Percentiles rank a stretch among this genome's conserved stretches.
These are phyloP conservation scores for Fusarium tuaranense DNA, from an alignment of 2,329 filamentous ascomycete species.

Conservation along the genomic window DNA sequence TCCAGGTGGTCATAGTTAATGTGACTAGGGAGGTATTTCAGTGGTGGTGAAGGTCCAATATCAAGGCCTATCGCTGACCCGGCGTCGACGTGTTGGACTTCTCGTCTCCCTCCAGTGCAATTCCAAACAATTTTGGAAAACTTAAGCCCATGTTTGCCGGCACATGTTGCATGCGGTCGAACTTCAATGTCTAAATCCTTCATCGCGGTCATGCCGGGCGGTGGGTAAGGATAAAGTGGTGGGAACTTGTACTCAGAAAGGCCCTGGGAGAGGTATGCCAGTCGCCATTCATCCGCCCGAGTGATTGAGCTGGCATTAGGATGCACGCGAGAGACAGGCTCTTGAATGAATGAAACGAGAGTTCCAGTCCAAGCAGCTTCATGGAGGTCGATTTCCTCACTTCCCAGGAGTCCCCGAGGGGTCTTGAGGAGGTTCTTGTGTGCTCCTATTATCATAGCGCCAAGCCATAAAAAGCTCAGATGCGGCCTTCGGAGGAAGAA, in stretches of 20 bases:
- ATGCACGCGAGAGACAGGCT: background rate
- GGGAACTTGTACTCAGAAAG: background rate
- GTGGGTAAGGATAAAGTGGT: conserved; percentile 6
- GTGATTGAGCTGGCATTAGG: background rate
- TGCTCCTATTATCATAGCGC: conserved; percentile 2
- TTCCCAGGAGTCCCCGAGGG: background rate
- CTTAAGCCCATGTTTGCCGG: background rate
- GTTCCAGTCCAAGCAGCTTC: conserved; percentile 13
- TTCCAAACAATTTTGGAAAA: conserved; percentile 1
- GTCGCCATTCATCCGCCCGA: conserved; percentile 14
- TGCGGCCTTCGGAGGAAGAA: conserved; percentile 13
- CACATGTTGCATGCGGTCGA: conserved; percentile 6
- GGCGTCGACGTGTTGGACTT: background rate
- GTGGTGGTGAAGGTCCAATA: background rate
- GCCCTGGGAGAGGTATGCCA: conserved; percentile 11
- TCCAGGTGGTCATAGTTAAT: conserved; percentile 12
- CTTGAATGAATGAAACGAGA: conserved; percentile 13
- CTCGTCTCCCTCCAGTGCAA: background rate
- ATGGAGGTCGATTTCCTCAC: conserved; percentile 10
- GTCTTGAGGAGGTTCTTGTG: conserved; percentile 3
- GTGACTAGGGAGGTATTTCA: background rate
- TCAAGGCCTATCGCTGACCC: background rate
- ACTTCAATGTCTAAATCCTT: conserved; percentile 5
- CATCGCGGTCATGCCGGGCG: conserved; percentile 5
- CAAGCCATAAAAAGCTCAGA: conserved; percentile 12